Percentiles rank a stretch among this genome's conserved stretches.
Evolutionary conservation across 2,329 filamentous ascomycete genomes (phyloP).

Genomic region (Aspergillus transmontanensis): DNA sequence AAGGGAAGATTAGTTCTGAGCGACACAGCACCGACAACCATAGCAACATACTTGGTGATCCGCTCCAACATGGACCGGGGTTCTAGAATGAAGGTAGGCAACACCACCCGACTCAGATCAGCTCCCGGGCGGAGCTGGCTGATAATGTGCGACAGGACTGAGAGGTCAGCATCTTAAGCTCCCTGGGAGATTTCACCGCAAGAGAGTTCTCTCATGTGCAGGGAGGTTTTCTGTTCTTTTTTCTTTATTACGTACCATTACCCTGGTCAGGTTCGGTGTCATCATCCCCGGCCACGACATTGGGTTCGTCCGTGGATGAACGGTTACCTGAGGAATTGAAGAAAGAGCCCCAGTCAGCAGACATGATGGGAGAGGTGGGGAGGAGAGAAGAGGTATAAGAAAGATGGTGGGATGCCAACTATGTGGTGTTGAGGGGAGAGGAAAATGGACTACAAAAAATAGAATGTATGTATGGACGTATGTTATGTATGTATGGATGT

Average conservation of each 20-base stretch:
- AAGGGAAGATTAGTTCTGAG: constrained; percentile 23
- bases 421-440: constrained; percentile 1
- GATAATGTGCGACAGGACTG: constrained; percentile 95
- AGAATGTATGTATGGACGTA: neutral
- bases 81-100: constrained; percentile 97
- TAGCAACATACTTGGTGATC: constrained; percentile 81
- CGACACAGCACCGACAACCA: neutral
- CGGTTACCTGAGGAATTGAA: constrained; percentile 42
- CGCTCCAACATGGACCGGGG: constrained; percentile 97
- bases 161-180: neutral
- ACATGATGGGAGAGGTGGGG: constrained; percentile 21
- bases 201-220: neutral
- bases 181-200: neutral
- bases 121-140: constrained; percentile 94
- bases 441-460: neutral
- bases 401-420: neutral
- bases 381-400: neutral
- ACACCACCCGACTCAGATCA: constrained; percentile 88
- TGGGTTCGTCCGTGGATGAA: constrained; percentile 61
- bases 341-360: constrained; percentile 29
- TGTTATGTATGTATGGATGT: neutral
- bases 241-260: constrained; percentile 67
- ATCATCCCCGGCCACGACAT: constrained; percentile 60
- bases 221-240: neutral
- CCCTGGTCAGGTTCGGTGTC: constrained; percentile 90